phyloP scores from a whole-genome alignment of 495 filamentous ascomycete species.

The Penicillium canescens region DNA sequence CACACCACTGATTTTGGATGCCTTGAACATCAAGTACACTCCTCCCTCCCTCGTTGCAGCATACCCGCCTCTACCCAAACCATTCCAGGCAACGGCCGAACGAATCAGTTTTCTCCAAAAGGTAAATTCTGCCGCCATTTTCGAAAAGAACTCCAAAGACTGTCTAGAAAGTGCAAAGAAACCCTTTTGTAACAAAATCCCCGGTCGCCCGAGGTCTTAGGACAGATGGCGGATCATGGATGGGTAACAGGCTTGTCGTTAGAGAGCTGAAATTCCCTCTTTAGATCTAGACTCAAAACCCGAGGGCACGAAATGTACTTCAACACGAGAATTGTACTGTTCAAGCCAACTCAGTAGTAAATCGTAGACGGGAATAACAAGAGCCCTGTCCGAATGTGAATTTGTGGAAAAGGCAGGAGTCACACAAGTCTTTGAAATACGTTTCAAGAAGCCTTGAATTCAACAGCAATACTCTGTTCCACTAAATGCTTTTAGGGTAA shows the following conservation, averaged over 20 bases:
- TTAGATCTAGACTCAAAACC: background rate
- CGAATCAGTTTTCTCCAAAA: background rate
- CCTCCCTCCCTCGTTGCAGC: background rate
- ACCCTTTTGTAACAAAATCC: background rate
- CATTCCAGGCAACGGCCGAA: background rate
- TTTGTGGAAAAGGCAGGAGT: no score
- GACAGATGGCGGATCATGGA: background rate
- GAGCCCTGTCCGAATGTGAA: no score
- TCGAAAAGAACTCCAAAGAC: background rate
- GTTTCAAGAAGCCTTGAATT: no score
- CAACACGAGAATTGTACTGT: no score
- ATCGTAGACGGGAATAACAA: no score
- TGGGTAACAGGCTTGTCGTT: background rate
- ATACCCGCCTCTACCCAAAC: background rate
- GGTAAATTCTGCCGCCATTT: background rate
- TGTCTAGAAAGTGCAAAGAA: conserved; percentile 1
- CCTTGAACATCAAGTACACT: background rate
- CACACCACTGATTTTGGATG: background rate
- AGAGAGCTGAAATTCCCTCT: background rate
- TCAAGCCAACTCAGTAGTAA: no score
- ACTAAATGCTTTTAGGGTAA: no score
- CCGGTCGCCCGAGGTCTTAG: background rate
- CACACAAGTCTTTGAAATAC: no score
- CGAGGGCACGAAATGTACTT: background rate
- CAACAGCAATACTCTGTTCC: no score